phyloP scores from a whole-genome alignment of 2,329 filamentous ascomycete species.

The Purpureocillium lavendulum region DNA sequence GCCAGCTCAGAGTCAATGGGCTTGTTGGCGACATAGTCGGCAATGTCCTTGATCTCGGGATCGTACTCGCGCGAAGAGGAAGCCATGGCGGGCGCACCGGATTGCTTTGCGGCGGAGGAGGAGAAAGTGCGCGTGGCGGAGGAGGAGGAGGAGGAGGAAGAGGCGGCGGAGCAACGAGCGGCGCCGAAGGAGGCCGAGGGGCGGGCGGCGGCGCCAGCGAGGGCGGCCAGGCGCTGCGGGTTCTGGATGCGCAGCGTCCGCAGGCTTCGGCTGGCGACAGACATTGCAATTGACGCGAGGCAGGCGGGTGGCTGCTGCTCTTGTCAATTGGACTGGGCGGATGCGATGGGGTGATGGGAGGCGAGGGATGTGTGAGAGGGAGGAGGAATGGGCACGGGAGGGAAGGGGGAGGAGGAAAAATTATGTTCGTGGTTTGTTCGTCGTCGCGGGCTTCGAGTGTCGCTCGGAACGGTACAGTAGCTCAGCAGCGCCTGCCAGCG shows the following conservation, averaged over 20 bases:
- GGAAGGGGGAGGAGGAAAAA: conserved; percentile 6
- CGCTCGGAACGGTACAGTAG: too few relatives aligned
- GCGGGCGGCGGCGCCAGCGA: not conserved
- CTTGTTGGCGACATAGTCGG: conserved; percentile 88
- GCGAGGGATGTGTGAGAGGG: too few relatives aligned
- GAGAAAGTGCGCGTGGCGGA: conserved; percentile 31
- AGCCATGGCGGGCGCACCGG: conserved; percentile 42
- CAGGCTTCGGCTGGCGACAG: conserved; percentile 43
- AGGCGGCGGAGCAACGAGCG: conserved; percentile 23
- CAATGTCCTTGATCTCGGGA: conserved; percentile 90
- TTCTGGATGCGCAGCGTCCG: conserved; percentile 41
- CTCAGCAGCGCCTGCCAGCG: too few relatives aligned
- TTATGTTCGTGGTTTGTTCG: too few relatives aligned
- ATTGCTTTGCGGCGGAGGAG: conserved; percentile 38
- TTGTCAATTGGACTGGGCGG: too few relatives aligned
- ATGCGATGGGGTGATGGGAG: too few relatives aligned
- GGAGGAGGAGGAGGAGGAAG: conserved; percentile 6
- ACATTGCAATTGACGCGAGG: conserved; percentile 3
- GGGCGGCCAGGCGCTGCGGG: conserved; percentile 16
- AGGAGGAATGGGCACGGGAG: not conserved
- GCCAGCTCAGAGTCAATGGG: conserved; percentile 86
- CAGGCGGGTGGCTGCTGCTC: too few relatives aligned
- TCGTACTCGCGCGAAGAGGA: conserved; percentile 61
- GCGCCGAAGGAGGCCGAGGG: conserved; percentile 17
- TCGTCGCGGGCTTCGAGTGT: too few relatives aligned